These are phyloP conservation scores for Vanrija humicola DNA, from an alignment of 1,284 basidiomycete species.

Conservation along the genomic window DNA sequence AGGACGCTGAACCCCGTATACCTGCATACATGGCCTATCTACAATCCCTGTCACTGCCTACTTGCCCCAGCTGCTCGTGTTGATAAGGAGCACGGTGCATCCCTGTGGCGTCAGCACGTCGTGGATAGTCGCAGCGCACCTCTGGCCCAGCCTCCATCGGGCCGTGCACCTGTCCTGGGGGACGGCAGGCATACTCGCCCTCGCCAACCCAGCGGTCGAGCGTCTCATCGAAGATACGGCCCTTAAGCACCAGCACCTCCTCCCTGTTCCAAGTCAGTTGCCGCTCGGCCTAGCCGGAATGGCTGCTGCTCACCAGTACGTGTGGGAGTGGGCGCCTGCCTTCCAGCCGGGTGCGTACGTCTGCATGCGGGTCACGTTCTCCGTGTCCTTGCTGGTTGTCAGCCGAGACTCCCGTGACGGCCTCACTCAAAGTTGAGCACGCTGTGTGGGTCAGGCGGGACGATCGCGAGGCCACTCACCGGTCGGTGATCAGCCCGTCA, in stretches of 20 bases:
- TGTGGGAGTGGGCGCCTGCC: constrained; percentile 2
- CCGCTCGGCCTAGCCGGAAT: too few relatives aligned
- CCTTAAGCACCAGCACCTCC: constrained; percentile 16
- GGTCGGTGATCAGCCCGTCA: background rate
- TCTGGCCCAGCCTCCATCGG: constrained; percentile 4
- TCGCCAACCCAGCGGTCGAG: constrained; percentile 50
- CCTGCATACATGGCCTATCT: too few relatives aligned
- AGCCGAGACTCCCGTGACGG: too few relatives aligned
- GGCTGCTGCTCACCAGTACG: background rate
- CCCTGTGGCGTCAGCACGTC: background rate
- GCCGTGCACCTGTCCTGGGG: constrained; percentile 19
- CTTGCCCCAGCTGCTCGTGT: background rate
- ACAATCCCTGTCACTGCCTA: too few relatives aligned
- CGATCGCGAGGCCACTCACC: background rate
- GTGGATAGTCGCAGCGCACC: background rate
- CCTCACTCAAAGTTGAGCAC: constrained; percentile 6
- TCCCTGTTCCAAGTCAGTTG: background rate
- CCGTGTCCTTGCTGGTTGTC: constrained; percentile 3
- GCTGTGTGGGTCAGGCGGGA: background rate
- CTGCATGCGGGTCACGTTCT: constrained; percentile 8
- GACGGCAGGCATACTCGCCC: constrained; percentile 18
- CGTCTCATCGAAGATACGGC: constrained; percentile 52
- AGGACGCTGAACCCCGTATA: too few relatives aligned
- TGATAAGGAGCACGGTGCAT: background rate
- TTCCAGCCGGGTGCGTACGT: constrained; percentile 8